phyloP scores from a whole-genome alignment of 352 stramenopile species.

The Phytophthora aleatoria region DNA sequence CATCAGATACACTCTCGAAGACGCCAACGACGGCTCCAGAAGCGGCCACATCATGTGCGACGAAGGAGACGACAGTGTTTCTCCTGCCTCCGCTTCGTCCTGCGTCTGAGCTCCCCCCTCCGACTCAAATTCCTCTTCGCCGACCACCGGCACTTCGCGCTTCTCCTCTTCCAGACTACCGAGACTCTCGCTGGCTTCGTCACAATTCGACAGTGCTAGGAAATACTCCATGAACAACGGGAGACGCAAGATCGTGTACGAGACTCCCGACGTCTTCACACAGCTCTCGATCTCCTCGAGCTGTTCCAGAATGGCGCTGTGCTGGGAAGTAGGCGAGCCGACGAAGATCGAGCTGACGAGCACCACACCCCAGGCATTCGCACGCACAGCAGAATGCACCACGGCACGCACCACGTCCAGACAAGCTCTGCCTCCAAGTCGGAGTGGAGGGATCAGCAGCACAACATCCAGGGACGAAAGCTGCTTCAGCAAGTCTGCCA shows the following conservation, averaged over 20 bases:
- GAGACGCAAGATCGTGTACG: slow-evolving; percentile 66
- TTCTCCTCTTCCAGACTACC: slow-evolving; percentile 42
- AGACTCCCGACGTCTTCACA: slow-evolving; percentile 60
- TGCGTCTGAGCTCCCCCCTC: slow-evolving; percentile 7
- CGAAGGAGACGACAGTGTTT: slow-evolving; percentile 21
- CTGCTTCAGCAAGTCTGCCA: slow-evolving; percentile 62
- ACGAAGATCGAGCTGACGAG: slow-evolving; percentile 75
- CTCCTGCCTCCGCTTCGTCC: slow-evolving; percentile 17
- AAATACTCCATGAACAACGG: slow-evolving; percentile 88
- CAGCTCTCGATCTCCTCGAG: slow-evolving; percentile 68
- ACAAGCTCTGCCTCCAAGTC: slow-evolving; percentile 49
- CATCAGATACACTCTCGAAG: slow-evolving; percentile 57
- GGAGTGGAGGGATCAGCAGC: slow-evolving; percentile 70
- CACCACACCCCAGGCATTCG: slow-evolving; percentile 76
- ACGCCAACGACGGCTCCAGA: slow-evolving; percentile 46
- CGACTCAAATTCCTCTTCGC: slow-evolving; percentile 17
- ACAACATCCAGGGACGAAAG: slow-evolving; percentile 71
- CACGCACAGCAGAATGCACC: slow-evolving; percentile 49
- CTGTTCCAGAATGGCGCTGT: slow-evolving; percentile 50
- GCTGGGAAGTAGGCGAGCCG: slow-evolving; percentile 32
- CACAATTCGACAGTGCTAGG: slow-evolving; percentile 43
- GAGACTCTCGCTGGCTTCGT: slow-evolving; percentile 19
- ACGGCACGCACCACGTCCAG: slow-evolving; percentile 63
- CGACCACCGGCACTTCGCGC: slow-evolving; percentile 1
- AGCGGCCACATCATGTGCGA: slow-evolving; percentile 48